Conservation (phyloP, 257 asterid genomes). For the Plantago elongata region DNA sequence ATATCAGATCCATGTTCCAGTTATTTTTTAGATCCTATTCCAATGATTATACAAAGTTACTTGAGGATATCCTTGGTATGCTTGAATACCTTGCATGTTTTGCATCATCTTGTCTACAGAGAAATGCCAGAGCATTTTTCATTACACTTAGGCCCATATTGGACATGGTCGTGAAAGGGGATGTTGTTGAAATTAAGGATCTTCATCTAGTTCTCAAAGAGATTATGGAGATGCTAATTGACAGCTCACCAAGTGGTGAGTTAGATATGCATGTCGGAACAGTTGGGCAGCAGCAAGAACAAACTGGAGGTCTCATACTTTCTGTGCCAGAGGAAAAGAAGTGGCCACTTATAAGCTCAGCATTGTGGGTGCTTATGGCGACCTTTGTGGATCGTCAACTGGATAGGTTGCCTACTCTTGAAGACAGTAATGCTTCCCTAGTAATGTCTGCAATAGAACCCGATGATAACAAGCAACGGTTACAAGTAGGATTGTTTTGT, state of each 20-base stretch:
- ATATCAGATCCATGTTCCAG: slow-evolving; percentile 56
- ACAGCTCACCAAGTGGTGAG: slow-evolving; percentile 34
- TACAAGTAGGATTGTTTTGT: slow-evolving; percentile 29
- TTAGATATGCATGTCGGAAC: slow-evolving; percentile 27
- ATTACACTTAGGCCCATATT: slow-evolving; percentile 55
- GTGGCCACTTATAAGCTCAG: slow-evolving; percentile 41
- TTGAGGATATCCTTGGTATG: slow-evolving; percentile 43
- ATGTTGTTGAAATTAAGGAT: slow-evolving; percentile 43
- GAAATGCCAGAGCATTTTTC: slow-evolving; percentile 53
- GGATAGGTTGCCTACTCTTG: slow-evolving; percentile 31
- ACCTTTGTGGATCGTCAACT: slow-evolving; percentile 48
- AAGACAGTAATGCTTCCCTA: slow-evolving; percentile 27
- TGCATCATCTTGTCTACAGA: slow-evolving; percentile 68
- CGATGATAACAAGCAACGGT: slow-evolving; percentile 28
- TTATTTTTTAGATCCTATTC: slow-evolving; percentile 51
- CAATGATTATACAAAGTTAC: slow-evolving; percentile 28
- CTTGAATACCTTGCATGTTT: slow-evolving; percentile 51
- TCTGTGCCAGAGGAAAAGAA: slow-evolving; percentile 45
- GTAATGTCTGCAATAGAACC: slow-evolving; percentile 23
- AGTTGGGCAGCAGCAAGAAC: slow-evolving; percentile 39
- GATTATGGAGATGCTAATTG: slow-evolving; percentile 40
- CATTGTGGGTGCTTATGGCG: slow-evolving; percentile 72
- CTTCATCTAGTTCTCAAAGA: slow-evolving; percentile 39
- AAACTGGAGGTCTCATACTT: slow-evolving; percentile 25
- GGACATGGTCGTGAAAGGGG: slow-evolving; percentile 25